Evolutionary conservation across 768 basidiomycete species (phyloP).

Genomic region (Serendipita sp.): DNA sequence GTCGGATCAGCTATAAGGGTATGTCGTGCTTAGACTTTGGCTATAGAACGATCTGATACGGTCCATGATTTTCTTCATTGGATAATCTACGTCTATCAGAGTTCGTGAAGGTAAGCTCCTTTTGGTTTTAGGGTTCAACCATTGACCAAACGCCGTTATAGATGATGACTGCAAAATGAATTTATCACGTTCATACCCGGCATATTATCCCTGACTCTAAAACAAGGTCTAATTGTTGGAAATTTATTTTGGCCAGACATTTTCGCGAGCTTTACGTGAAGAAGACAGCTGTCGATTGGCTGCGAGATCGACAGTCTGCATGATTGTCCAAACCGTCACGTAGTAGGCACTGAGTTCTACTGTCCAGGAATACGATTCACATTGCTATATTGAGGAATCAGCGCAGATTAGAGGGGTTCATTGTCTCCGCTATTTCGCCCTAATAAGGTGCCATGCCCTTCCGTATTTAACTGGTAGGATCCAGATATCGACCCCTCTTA

Average conservation of each 20-base stretch:
- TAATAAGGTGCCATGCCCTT: too few relatives aligned
- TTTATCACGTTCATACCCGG: not conserved
- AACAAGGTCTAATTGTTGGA: not conserved
- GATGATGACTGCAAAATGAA: constrained; percentile 65
- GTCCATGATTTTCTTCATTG: constrained; percentile 5
- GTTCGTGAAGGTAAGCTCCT: constrained; percentile 48
- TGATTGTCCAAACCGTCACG: too few relatives aligned
- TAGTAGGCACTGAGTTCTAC: too few relatives aligned
- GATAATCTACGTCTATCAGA: constrained; percentile 27
- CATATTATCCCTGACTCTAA: not conserved
- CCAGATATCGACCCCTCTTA: too few relatives aligned
- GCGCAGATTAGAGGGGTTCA: too few relatives aligned
- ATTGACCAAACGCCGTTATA: constrained; percentile 7
- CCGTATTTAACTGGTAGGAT: too few relatives aligned
- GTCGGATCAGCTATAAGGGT: constrained; percentile 81
- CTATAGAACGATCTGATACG: not conserved
- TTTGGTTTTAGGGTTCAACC: not conserved
- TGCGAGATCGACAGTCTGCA: too few relatives aligned
- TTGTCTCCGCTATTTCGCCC: too few relatives aligned
- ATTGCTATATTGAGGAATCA: too few relatives aligned
- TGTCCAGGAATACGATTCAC: too few relatives aligned
- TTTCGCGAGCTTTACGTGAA: too few relatives aligned
- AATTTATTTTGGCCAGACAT: not conserved
- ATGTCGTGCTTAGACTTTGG: constrained; percentile 13
- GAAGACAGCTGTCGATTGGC: too few relatives aligned